Evolutionary conservation across 2,329 filamentous ascomycete species (phyloP), one percentile per base, ranked within the genome.

Genomic region (Ascocoryne sarcoides): DNA sequence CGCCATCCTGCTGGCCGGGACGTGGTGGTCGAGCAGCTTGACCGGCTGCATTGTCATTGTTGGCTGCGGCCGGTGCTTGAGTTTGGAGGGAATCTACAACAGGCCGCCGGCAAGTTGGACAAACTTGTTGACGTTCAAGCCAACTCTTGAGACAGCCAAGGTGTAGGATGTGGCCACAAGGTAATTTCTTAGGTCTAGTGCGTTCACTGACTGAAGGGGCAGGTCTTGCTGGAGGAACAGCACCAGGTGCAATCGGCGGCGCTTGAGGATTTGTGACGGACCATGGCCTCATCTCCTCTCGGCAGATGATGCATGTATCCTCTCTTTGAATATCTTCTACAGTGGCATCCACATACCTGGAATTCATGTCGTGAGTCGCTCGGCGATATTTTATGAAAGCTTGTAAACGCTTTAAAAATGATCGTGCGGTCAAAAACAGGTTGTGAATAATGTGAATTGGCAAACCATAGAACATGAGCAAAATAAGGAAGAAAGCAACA

Each of bases 391-490:
- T 80, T 49, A 95, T 66, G 50, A 95, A 84, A 50, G 94, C 89
- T 47, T 80, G 75, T n/a, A 96, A 77, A 9, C 90, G 76, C 65
- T 92, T 93, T 46, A 86, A 73, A 61, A 98, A 95, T 2, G 90
- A 94, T 37, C 89, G 77, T 37, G 90, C 82, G 0, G 92, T 96
- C 65, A 98, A 78, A 63, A 95, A 94, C 16, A 96, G 77, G 60
- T 98, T 92, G 40, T 92, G 76, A 67, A 98, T 84, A 43, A 98
- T 96, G 58, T 98, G 92, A 46, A 98, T 93, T 0, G 92, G 92
- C 20, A 98, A 70, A 9, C 90, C 92, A 60, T 95, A 95, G 69
- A 96, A 96, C 18, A 79, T 82, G 55, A 95, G 79, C 14, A 96
- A 79, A 52, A 98, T 90, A 47, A 82, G 77, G 65, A 98, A 98